phyloP scores from a whole-genome alignment of 2,329 filamentous ascomycete genomes.

The Diaporthe citrichinensis region DNA sequence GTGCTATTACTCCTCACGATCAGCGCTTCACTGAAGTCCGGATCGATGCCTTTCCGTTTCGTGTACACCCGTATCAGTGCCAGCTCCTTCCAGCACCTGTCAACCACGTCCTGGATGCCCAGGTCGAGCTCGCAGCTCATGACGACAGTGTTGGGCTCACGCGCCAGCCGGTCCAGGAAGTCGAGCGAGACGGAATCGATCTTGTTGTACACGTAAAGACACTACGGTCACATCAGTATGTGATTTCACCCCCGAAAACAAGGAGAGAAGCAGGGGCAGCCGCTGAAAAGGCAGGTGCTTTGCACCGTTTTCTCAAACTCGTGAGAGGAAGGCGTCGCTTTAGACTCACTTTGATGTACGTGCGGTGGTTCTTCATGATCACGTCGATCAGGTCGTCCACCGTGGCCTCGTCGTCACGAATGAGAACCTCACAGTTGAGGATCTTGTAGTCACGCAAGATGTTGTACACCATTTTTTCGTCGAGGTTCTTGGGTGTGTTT shows the following conservation, averaged over 20 bases:
- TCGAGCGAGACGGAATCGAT: conserved; percentile 96
- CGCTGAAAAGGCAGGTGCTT: not conserved
- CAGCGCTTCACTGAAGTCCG: conserved; percentile 89
- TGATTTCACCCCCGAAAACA: not conserved
- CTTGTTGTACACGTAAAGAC: conserved; percentile 99
- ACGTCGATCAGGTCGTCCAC: conserved; percentile 99
- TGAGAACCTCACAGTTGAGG: conserved; percentile 94
- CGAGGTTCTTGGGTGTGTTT: conserved; percentile 87
- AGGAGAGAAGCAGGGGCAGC: not conserved
- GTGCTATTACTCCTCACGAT: conserved; percentile 91
- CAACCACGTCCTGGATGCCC: conserved; percentile 92
- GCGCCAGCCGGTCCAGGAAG: conserved; percentile 91
- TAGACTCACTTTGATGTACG: conserved; percentile 79
- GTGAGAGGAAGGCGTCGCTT: not conserved
- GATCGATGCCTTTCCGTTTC: conserved; percentile 93
- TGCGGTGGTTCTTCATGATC: conserved; percentile 99
- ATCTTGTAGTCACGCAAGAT: conserved; percentile 99
- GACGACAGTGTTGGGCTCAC: conserved; percentile 93
- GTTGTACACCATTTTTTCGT: conserved; percentile 98
- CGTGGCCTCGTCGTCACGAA: conserved; percentile 94
- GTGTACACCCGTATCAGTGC: conserved; percentile 94
- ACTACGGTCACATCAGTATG: conserved; percentile 49
- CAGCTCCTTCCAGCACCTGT: conserved; percentile 94
- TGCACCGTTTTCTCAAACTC: not conserved
- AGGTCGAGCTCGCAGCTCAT: conserved; percentile 98